Conservation (phyloP, 208 protist species). For the Leishmania arabica region DNA sequence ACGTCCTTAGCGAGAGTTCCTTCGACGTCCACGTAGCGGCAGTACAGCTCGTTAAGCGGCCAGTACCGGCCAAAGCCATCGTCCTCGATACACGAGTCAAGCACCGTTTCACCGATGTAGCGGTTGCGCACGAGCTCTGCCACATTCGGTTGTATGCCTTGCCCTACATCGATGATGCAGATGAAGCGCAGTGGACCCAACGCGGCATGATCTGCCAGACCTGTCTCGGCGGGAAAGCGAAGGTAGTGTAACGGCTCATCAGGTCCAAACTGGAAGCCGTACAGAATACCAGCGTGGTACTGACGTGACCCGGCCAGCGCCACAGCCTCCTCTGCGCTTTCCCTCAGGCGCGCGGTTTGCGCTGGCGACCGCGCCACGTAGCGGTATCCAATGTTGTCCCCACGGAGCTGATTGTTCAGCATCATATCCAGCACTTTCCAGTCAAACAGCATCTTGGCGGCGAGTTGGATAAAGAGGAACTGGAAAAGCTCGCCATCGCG, state of each 20-base stretch:
- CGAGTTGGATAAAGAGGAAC: constrained; percentile 83
- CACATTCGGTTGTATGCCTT: constrained; percentile 76
- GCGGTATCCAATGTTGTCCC: constrained; percentile 85
- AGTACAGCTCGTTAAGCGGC: constrained; percentile 82
- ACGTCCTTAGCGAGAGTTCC: constrained; percentile 43
- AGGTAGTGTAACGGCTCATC: constrained; percentile 57
- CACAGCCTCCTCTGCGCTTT: constrained; percentile 15
- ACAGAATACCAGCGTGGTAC: constrained; percentile 65
- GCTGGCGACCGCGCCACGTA: constrained; percentile 26
- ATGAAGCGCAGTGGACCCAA: constrained; percentile 54
- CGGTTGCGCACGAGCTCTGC: constrained; percentile 41
- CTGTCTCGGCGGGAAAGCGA: constrained; percentile 49
- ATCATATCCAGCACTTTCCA: constrained; percentile 85
- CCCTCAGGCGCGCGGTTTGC: constrained; percentile 12
- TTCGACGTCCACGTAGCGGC: constrained; percentile 61
- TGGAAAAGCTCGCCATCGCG: constrained; percentile 80
- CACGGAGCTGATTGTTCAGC: constrained; percentile 83
- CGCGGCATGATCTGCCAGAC: no score
- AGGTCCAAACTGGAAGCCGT: constrained; percentile 47
- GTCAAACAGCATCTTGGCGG: constrained; percentile 67
- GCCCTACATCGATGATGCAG: constrained; percentile 84
- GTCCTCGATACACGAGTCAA: constrained; percentile 82
- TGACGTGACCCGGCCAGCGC: constrained; percentile 11
- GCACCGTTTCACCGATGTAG: constrained; percentile 77
- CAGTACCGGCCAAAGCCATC: constrained; percentile 90